These are phyloP conservation scores for Populus ilicifolia DNA, from an alignment of 345 rosid species.

Conservation along the genomic window DNA sequence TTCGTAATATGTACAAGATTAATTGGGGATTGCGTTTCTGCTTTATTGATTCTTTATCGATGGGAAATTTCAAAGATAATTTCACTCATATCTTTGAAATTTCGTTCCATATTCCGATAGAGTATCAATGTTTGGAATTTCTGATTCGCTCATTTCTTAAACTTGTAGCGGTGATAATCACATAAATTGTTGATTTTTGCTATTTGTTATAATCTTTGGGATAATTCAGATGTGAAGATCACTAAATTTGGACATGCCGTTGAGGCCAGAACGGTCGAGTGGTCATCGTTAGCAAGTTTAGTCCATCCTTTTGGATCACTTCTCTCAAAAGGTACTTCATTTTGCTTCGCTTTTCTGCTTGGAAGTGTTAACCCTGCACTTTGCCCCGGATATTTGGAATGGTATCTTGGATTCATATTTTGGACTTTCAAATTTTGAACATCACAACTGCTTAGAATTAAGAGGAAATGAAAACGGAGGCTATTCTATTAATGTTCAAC, in stretches of 20 bases:
- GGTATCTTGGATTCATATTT: not conserved
- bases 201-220: not conserved
- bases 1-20: too few species aligned
- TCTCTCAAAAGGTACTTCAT: slow-evolving; percentile 33
- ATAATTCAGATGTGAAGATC: slow-evolving; percentile 45
- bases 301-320: slow-evolving; percentile 34
- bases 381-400: not conserved
- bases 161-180: not conserved
- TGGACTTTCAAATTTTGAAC: not conserved
- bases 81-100: too few species aligned
- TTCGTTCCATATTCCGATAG: too few species aligned
- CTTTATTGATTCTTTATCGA: too few species aligned
- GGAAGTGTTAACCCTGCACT: not conserved
- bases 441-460: not conserved
- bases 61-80: too few species aligned
- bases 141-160: too few species aligned
- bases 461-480: not conserved
- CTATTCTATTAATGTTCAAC: not conserved
- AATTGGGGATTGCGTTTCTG: too few species aligned
- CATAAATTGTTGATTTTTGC: not conserved
- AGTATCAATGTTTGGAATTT: not conserved
- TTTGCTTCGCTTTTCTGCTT: not conserved
- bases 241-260: slow-evolving; percentile 32
- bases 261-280: slow-evolving; percentile 44
- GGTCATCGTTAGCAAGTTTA: slow-evolving; percentile 33